phyloP scores from a whole-genome alignment of 306 rosid genomes.

The Datisca glomerata region DNA sequence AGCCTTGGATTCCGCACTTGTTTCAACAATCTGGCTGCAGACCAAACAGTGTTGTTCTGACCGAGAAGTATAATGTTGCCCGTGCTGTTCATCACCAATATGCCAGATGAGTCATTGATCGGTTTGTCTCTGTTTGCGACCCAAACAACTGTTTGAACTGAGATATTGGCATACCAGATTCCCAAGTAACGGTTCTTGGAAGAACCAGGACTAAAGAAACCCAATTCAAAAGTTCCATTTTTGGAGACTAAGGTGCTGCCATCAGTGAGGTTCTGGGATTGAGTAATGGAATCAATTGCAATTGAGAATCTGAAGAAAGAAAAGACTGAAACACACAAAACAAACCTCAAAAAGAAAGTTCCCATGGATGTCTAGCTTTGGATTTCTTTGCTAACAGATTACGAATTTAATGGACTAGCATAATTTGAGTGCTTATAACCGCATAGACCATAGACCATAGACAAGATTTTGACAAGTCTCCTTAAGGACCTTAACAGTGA shows the following conservation, averaged over 20 bases:
- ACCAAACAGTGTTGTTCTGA: slow-evolving; percentile 23
- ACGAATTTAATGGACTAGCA: no score
- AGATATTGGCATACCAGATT: slow-evolving; percentile 24
- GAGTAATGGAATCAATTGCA: slow-evolving; percentile 14
- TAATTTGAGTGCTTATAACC: no score
- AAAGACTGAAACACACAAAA: background rate
- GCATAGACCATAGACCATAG: no score
- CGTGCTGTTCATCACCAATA: slow-evolving; percentile 14
- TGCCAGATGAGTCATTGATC: slow-evolving; percentile 19
- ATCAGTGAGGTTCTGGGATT: slow-evolving; percentile 14
- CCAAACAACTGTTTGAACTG: no score
- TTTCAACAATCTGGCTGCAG: slow-evolving; percentile 15
- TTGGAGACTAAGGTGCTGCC: slow-evolving; percentile 13
- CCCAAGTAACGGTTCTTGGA: slow-evolving; percentile 28
- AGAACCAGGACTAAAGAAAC: slow-evolving; percentile 28
- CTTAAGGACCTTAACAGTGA: no score
- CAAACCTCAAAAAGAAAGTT: background rate
- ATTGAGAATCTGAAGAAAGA: slow-evolving; percentile 5
- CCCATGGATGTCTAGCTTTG: slow-evolving; percentile 10
- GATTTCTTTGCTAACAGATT: no score
- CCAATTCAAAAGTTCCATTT: slow-evolving; percentile 18
- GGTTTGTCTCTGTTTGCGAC: slow-evolving; percentile 19
- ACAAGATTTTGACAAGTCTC: no score
- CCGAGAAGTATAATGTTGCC: slow-evolving; percentile 19
- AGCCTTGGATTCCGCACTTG: slow-evolving; percentile 12